Evolutionary conservation across 306 rosid species (phyloP), one percentile per base, ranked within the genome.

Genomic region (Trifolium subterraneum): DNA sequence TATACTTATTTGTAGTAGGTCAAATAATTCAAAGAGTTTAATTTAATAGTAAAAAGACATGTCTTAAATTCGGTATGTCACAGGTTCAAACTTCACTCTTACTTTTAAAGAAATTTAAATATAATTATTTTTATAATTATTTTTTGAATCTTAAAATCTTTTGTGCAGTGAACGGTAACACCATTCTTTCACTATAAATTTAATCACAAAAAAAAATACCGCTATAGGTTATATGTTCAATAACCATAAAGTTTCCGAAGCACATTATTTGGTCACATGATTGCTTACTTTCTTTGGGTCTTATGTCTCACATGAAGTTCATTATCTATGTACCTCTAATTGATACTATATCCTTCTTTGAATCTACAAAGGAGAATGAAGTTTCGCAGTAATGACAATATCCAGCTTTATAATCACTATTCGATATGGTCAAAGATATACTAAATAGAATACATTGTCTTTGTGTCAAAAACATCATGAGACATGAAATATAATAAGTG

Each of bases 341-440:
- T 20, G 35, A 55, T 55, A 50, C 16, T 18, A 54, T 25, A 25
- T 56, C 12, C 63, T 56, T 23, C 63, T 56, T 12, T 56, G 63
- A 56, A 56, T 56, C 36, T 56, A 56, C 5, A 23, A 0, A 56
- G 18, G 36, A 23, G 38, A n/a, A 29, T 15, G 65, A 29, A 29
- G 65, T 29, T 60, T 60, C 65, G 41, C 6, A 27, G 65, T 3
- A 60, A 60, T 60, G 39, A 13, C 20, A 60, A 13, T 60, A 11
- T 19, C 20, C 10, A 14, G 3, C 39, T 60, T 60, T 60, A 59
- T 59, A 59, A 59, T 7, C 19, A 29, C 13, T 60, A 14, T 7
- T 29, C 20, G 12, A 60, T 29, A 27, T 60, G 65, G 39, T 60
- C 65, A 60, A 60, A 60, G 65, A 60, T 60, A 60, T 60, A 0